Evolutionary conservation across 139 green algal genomes (phyloP), one percentile per base, ranked within the genome.

Genomic region (Mychonastes homosphaera): DNA sequence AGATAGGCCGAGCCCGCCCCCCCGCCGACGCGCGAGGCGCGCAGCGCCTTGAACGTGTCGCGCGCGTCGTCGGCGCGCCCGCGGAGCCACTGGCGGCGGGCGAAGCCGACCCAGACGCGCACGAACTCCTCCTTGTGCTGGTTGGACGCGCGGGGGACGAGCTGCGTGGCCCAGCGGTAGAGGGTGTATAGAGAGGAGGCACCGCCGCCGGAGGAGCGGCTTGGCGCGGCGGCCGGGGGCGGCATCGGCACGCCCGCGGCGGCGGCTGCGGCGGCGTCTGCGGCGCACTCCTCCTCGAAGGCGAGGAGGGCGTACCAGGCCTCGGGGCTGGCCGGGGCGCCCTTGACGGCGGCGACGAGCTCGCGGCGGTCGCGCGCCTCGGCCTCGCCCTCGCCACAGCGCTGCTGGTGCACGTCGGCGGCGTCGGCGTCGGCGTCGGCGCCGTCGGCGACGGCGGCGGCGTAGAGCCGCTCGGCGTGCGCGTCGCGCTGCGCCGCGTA

Each of bases 1-100:
- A 94, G 66, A 2, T 58, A 40, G 2, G 78, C 80, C 39, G 46
- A 76, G 12, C 27, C 55, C 30, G 67, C 59, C 27, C 47, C 46
- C 6, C 41, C 69, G 3, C 78, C 83, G 35, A 94, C 76, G 16
- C 73, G 64, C 61, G 87, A 76, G 53, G 80, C 83, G 44, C 84
- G 87, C 12, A 96, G 75, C 24, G 71, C 84, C 67, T 95, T 92
- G 64, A 94, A 86, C 0, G 82, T 85, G 57, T 94, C 87, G 3
- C 84, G 64, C 1, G 79, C 87, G 35, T 95, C 88, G 46, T 94
- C 87, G 8, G 34, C 53, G 29, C 6, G 26, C n/a, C 21, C 19
- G 38, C 24, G 72, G 56, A 51, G 85, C 83, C 82, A 91, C 36
- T 88, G 79, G 30, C 86, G 73, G 0, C 82, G 62, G 10, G 80